Evolutionary conservation across 208 protist genomes (phyloP).

Genomic region (Vickermania ingenoplastis): DNA sequence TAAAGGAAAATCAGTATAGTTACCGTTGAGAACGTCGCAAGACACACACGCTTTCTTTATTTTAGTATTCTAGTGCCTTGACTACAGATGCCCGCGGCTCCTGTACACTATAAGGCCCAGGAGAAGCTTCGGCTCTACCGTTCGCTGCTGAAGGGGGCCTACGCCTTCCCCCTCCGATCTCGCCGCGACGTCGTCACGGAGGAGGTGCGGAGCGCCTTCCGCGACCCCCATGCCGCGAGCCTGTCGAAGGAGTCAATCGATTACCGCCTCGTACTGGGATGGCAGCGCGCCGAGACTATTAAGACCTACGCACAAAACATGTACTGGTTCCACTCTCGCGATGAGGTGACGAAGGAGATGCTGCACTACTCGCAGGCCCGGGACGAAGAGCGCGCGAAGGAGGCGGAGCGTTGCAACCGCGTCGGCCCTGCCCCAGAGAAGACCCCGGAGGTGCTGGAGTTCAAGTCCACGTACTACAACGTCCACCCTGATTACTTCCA

Average conservation of each 20-base stretch:
- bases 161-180: constrained; percentile 65
- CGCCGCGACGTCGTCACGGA: constrained; percentile 72
- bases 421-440: constrained; percentile 39
- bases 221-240: constrained; percentile 39
- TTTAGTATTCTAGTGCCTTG: no score
- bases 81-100: constrained; percentile 1
- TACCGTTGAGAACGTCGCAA: no score
- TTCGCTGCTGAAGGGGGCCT: constrained; percentile 55
- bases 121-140: constrained; percentile 77
- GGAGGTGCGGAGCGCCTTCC: constrained; percentile 64
- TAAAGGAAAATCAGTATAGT: no score
- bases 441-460: constrained; percentile 74
- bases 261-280: constrained; percentile 69
- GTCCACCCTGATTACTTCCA: constrained; percentile 80
- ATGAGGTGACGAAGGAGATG: constrained; percentile 83
- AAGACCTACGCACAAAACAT: constrained; percentile 81
- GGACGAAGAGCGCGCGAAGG: constrained; percentile 36
- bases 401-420: constrained; percentile 42
- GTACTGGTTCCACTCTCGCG: constrained; percentile 86
- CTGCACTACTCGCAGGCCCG: constrained; percentile 63
- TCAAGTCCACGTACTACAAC: constrained; percentile 80
- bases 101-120: constrained; percentile 30
- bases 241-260: constrained; percentile 63
- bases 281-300: constrained; percentile 64
- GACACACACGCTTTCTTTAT: no score